phyloP scores from a whole-genome alignment of 2,329 filamentous ascomycete genomes.

The Emmonsiellopsis sp. region DNA sequence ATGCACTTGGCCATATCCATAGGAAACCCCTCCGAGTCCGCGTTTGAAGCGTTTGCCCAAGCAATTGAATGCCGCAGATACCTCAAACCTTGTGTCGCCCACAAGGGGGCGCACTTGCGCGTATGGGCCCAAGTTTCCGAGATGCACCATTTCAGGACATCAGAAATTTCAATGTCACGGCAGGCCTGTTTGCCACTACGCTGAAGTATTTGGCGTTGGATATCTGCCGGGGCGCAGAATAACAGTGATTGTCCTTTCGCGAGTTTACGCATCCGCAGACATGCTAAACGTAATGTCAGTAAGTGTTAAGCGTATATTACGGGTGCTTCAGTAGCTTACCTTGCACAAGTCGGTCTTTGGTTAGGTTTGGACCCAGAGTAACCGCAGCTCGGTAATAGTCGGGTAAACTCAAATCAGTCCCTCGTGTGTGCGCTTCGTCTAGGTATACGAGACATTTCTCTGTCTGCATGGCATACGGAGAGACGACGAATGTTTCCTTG shows the following conservation, averaged over 20 bases:
- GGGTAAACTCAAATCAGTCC: constrained; percentile 55
- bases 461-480: constrained; percentile 45
- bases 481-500: constrained; percentile 37
- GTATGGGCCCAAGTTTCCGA: constrained; percentile 47
- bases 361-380: constrained; percentile 52
- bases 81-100: constrained; percentile 51
- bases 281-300: constrained; percentile 37
- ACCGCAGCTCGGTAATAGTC: constrained; percentile 50
- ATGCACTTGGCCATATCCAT: constrained; percentile 6
- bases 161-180: constrained; percentile 36
- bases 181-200: constrained; percentile 8
- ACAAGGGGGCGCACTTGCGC: constrained; percentile 45
- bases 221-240: constrained; percentile 53
- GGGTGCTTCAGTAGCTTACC: constrained; percentile 32
- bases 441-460: constrained; percentile 54
- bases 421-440: constrained; percentile 57
- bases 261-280: constrained; percentile 63
- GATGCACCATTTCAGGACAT: constrained; percentile 55
- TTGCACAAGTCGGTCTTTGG: constrained; percentile 57
- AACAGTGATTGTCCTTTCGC: constrained; percentile 57
- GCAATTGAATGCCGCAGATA: constrained; percentile 33
- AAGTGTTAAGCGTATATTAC: neutral
- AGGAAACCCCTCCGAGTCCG: neutral
- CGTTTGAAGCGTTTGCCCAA: neutral
- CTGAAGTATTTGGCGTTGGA: constrained; percentile 44